Conservation (phyloP, 2,329 filamentous ascomycete species). For the Elsinoe perseae region DNA sequence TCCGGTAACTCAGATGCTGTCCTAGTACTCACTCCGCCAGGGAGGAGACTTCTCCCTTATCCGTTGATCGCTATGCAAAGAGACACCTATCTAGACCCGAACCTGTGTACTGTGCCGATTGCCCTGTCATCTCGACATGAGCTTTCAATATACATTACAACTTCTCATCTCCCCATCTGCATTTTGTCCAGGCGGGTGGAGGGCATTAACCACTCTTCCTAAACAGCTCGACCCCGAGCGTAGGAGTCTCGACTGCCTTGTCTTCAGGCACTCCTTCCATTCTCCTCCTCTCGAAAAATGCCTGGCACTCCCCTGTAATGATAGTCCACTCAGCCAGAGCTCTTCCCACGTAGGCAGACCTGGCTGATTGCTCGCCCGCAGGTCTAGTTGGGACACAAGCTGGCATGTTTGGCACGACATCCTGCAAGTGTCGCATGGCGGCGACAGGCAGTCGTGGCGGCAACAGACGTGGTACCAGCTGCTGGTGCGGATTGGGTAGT, state of each 20-base stretch:
- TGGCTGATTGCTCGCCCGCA: constrained; percentile 30
- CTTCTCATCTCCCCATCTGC: background rate
- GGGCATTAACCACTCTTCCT: constrained; percentile 35
- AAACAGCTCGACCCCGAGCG: constrained; percentile 57
- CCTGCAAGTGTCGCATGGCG: constrained; percentile 57
- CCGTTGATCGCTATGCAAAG: constrained; percentile 6
- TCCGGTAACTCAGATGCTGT: background rate
- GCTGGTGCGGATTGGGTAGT: constrained; percentile 29
- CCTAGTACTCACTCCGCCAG: background rate
- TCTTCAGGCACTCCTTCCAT: constrained; percentile 63
- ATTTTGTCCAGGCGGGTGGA: background rate
- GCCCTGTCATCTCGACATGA: background rate
- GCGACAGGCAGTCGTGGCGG: constrained; percentile 62
- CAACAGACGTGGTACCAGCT: constrained; percentile 55
- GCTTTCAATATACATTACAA: background rate
- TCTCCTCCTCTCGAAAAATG: constrained; percentile 67
- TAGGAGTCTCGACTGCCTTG: constrained; percentile 61
- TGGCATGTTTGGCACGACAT: constrained; percentile 21
- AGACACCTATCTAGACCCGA: background rate
- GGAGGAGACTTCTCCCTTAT: background rate
- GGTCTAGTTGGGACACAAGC: constrained; percentile 28
- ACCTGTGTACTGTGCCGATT: background rate
- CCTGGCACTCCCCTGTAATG: constrained; percentile 70
- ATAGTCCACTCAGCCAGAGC: constrained; percentile 72
- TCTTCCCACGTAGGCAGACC: constrained; percentile 57